Evolutionary conservation across 495 filamentous ascomycete species (phyloP), one percentile per base, ranked within the genome.

Genomic region (Penicillium macrosclerotiorum): DNA sequence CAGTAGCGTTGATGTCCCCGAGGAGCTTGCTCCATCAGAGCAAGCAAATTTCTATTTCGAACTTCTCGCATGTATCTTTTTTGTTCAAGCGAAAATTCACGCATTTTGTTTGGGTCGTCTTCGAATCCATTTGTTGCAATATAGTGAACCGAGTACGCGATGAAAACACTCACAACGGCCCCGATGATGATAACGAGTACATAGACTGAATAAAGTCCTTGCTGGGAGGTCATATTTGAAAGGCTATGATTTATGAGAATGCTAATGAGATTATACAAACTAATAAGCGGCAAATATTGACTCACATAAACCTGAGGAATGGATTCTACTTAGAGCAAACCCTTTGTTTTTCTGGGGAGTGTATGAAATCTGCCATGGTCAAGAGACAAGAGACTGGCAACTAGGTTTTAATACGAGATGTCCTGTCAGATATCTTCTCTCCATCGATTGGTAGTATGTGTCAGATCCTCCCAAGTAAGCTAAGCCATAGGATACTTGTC

Each of bases 111-210:
- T 2, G 37, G 17, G 3, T 45, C 32, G 30, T 47, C 48, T 4
- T 27, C 24, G 16, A 60, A 64, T 1, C 54, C 54, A 31, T 48
- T 52, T 1, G 54, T 56, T 1, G 49, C 44, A 2, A 64, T 37
- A 14, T 19, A 55, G 31, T 59, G 50, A 14, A 63, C 43, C 0
- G 55, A 52, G 42, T 60, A 64, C 8, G 47, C 54, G 17, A 59
- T 43, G 6, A 60, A 48, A 16, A 46, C 30, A 25, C 74, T 11
- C 4, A 51, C 52, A 1, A 58, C 16, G 14, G 54, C 55, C 29
- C 60, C 57, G 20, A 59, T 22, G 17, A 64, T 56, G 13, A 60
- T 54, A 14, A 49, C 34, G 37, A 64, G 24, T 30, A 64, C 56
- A 27, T 41, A 48, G 23, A 48, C 25, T 8, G 27, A 24, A 34